phyloP scores from a whole-genome alignment of 768 basidiomycete species.

The Termitomyces titanicus region DNA sequence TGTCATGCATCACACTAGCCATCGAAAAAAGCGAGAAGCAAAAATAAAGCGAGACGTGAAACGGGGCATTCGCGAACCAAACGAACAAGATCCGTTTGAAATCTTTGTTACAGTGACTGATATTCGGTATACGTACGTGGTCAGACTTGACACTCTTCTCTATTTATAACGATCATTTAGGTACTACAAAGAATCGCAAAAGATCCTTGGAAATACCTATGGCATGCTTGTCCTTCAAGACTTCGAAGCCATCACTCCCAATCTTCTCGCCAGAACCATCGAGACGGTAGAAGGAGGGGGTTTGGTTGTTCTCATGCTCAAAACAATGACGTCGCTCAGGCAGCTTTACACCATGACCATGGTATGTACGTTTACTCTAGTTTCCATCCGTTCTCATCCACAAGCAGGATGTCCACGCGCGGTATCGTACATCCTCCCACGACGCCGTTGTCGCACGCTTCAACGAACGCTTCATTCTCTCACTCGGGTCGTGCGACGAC shows the following conservation, averaged over 20 bases:
- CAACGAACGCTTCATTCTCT: conserved; percentile 98
- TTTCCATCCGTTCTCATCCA: background rate
- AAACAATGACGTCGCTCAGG: conserved; percentile 90
- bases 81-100: conserved; percentile 97
- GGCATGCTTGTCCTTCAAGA: conserved; percentile 98
- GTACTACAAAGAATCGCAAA: conserved; percentile 18
- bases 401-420: conserved; percentile 87
- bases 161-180: background rate
- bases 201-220: conserved; percentile 84
- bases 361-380: conserved; percentile 29
- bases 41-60: conserved; percentile 97
- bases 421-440: conserved; percentile 91
- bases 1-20: conserved; percentile 38
- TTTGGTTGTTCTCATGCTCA: conserved; percentile 81
- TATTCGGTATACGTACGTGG: conserved; percentile 88
- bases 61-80: conserved; percentile 87
- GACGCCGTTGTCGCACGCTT: conserved; percentile 90
- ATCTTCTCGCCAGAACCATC: conserved; percentile 92
- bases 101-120: conserved; percentile 99
- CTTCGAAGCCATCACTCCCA: conserved; percentile 97
- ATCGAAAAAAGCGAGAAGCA: conserved; percentile 94
- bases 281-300: conserved; percentile 98
- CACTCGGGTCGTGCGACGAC: conserved; percentile 88
- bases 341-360: conserved; percentile 92
- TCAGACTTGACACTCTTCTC: background rate